Percentiles rank a stretch among this genome's conserved stretches.
Evolutionary conservation across 1,284 basidiomycete genomes (phyloP).

Genomic region (Ustilago trichophora): DNA sequence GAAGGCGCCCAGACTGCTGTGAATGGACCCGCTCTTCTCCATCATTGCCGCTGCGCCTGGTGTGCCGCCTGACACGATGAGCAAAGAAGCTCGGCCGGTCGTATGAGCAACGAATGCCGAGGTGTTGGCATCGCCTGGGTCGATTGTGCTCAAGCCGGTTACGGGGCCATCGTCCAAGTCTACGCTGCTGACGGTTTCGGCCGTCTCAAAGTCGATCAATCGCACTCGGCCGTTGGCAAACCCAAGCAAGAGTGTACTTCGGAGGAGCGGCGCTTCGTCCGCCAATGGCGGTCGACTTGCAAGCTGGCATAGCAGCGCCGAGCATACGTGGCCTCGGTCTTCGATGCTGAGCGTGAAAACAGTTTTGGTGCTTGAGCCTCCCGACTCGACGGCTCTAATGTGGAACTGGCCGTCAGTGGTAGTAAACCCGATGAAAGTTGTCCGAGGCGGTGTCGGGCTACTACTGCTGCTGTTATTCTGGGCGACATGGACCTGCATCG

Average conservation of each 20-base stretch:
- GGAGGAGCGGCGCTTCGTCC: slow-evolving; percentile 24
- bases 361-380: slow-evolving; percentile 15
- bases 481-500: slow-evolving; percentile 3
- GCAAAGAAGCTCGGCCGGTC: slow-evolving; percentile 23
- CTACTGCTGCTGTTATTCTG: neutral
- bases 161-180: slow-evolving; percentile 45
- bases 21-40: slow-evolving; percentile 37
- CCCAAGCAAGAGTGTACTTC: slow-evolving; percentile 37
- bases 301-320: slow-evolving; percentile 29
- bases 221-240: slow-evolving; percentile 32
- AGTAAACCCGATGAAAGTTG: slow-evolving; percentile 23
- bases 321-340: slow-evolving; percentile 23
- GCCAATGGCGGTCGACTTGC: slow-evolving; percentile 14
- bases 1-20: slow-evolving; percentile 24
- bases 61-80: slow-evolving; percentile 14
- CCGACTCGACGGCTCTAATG: slow-evolving; percentile 19
- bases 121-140: slow-evolving; percentile 19
- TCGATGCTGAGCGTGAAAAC: slow-evolving; percentile 27
- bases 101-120: slow-evolving; percentile 32
- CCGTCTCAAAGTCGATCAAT: slow-evolving; percentile 24
- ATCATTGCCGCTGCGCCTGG: slow-evolving; percentile 6
- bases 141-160: slow-evolving; percentile 6
- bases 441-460: neutral
- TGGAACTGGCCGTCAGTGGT: slow-evolving; percentile 32
- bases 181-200: slow-evolving; percentile 22